Evolutionary conservation across 1,139 yeast species (phyloP).

Genomic region (Debaryomyces fabryi): DNA sequence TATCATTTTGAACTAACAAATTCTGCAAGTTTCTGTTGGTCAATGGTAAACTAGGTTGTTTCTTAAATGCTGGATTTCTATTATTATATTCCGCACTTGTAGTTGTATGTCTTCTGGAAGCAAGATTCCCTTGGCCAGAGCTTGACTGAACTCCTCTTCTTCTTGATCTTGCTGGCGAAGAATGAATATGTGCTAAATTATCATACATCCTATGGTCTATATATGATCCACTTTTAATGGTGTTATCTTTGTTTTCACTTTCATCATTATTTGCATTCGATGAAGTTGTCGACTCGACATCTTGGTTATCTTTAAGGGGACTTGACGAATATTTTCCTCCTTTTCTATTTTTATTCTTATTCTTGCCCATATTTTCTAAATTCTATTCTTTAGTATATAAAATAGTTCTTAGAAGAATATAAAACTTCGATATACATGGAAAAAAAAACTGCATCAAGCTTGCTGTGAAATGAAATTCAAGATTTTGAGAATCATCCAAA

Average conservation of each 20-base stretch:
- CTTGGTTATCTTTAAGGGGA: neutral
- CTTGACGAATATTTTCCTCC: conserved; percentile 2
- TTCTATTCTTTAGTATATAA: neutral
- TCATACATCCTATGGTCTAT: conserved; percentile 38
- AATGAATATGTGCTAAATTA: conserved; percentile 33
- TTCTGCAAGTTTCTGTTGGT: conserved; percentile 42
- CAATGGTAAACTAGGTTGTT: conserved; percentile 30
- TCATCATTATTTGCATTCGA: conserved; percentile 3
- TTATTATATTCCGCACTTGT: conserved; percentile 10
- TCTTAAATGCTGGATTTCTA: conserved; percentile 4
- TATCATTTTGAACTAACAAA: conserved; percentile 19
- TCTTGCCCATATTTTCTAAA: conserved; percentile 2
- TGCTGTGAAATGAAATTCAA: neutral
- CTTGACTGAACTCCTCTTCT: conserved; percentile 20
- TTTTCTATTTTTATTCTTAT: conserved; percentile 1
- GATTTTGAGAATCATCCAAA: neutral
- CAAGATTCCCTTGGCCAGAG: neutral
- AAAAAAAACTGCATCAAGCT: neutral
- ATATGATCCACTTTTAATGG: conserved; percentile 24
- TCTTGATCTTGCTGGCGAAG: conserved; percentile 38
- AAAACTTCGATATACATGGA: neutral
- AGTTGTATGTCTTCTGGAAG: conserved; percentile 8
- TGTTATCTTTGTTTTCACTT: neutral
- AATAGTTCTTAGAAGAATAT: neutral
- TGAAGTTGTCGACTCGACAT: conserved; percentile 11